A percentile compares a stretch with the other conserved stretches of the same genome.
These are phyloP conservation scores for Coniochaeta sp. DNA, from an alignment of 2,329 filamentous ascomycete genomes.

Conservation along the genomic window DNA sequence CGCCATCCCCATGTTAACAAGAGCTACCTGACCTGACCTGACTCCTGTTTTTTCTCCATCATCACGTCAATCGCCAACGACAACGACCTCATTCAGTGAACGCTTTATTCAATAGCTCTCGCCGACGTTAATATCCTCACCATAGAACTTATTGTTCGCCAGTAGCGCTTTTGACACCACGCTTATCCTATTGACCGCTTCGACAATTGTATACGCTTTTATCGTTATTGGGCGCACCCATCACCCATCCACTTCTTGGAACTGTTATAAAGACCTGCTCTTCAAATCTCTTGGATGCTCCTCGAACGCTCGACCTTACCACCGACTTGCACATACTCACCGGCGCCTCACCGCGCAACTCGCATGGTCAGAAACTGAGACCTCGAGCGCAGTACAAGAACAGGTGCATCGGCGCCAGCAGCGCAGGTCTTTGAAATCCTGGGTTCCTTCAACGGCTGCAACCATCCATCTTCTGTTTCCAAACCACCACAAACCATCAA, in stretches of 20 bases:
- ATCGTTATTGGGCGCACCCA: background rate
- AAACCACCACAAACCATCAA: no score
- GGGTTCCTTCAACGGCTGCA: background rate
- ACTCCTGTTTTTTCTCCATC: background rate
- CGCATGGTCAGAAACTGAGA: background rate
- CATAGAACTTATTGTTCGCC: background rate
- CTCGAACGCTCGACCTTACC: background rate
- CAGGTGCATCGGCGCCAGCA: background rate
- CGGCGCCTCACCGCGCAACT: background rate
- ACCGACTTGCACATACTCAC: background rate
- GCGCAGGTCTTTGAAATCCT: background rate
- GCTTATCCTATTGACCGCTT: background rate
- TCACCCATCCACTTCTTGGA: no score
- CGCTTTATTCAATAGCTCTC: background rate
- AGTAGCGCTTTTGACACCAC: background rate
- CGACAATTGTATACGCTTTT: background rate
- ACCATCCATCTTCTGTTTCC: no score
- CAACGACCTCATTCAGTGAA: background rate
- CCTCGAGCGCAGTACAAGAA: background rate
- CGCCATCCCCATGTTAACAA: background rate
- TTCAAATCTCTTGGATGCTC: background rate
- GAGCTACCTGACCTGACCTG: background rate
- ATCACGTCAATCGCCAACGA: background rate
- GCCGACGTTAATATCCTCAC: background rate
- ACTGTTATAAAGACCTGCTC: background rate